These are phyloP conservation scores for Eragrostis nindensis DNA, from an alignment of 176 grass and related monocot genomes.

Conservation along the genomic window DNA sequence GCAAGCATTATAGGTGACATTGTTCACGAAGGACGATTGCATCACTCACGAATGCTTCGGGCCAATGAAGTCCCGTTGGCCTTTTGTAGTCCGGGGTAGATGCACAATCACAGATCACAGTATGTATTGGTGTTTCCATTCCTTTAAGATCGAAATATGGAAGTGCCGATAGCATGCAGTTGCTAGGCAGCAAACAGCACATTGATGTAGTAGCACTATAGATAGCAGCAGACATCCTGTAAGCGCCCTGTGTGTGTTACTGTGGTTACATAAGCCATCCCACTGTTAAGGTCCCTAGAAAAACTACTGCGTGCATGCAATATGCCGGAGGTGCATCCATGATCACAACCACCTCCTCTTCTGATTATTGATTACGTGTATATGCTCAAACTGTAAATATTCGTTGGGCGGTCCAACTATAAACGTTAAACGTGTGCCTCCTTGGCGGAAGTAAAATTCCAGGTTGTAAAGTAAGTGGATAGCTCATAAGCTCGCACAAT, in stretches of 20 bases:
- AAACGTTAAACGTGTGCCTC: too few relatives aligned
- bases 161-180: slow-evolving; percentile 13
- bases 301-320: slow-evolving; percentile 56
- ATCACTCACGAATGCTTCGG: neutral
- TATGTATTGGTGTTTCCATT: slow-evolving; percentile 8
- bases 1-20: neutral
- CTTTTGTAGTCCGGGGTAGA: slow-evolving; percentile 44
- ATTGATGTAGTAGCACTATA: slow-evolving; percentile 42
- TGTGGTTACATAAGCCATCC: slow-evolving; percentile 43
- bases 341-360: neutral
- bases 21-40: slow-evolving; percentile 24
- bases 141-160: slow-evolving; percentile 24
- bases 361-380: neutral
- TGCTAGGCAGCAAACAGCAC: slow-evolving; percentile 4
- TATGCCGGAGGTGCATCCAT: slow-evolving; percentile 29
- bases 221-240: slow-evolving; percentile 26
- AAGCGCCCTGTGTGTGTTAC: slow-evolving; percentile 15
- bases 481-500: too few relatives aligned
- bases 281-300: slow-evolving; percentile 36
- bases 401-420: neutral
- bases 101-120: slow-evolving; percentile 21
- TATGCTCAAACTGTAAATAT: neutral
- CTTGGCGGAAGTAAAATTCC: too few relatives aligned
- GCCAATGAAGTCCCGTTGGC: slow-evolving; percentile 34
- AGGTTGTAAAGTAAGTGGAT: too few relatives aligned